A percentile compares a stretch with the other conserved stretches of the same genome.
Evolutionary conservation across 1,139 yeast genomes (phyloP).

Genomic region (Yamadazyma atlantica): DNA sequence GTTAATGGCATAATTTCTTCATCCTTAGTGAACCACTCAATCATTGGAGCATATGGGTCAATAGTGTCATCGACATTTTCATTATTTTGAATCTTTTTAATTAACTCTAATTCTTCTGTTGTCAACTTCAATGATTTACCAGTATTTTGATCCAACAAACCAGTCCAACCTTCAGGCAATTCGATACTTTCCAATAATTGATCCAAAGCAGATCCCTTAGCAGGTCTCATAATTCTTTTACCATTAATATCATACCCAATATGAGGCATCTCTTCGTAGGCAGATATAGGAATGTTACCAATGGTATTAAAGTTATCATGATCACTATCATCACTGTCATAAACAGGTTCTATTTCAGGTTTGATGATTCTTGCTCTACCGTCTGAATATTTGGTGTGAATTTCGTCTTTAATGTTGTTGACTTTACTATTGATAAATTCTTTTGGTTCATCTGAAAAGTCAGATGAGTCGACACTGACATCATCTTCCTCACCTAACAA

Average conservation of each 20-base stretch:
- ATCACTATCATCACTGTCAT: conserved; percentile 93
- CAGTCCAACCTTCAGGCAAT: conserved; percentile 98
- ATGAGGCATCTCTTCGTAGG: conserved; percentile 97
- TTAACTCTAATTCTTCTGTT: conserved; percentile 87
- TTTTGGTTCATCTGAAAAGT: conserved; percentile 48
- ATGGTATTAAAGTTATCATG: conserved; percentile 82
- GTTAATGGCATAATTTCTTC: conserved; percentile 89
- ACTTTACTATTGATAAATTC: conserved; percentile 49
- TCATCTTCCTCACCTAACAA: conserved; percentile 55
- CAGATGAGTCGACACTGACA: conserved; percentile 33
- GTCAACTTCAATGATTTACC: conserved; percentile 85
- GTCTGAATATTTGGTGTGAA: conserved; percentile 66
- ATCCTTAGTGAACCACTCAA: conserved; percentile 92
- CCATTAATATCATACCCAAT: conserved; percentile 97
- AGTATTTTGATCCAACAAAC: conserved; percentile 84
- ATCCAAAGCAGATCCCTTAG: conserved; percentile 92
- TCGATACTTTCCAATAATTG: conserved; percentile 86
- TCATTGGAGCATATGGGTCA: conserved; percentile 89
- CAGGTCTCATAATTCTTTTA: conserved; percentile 97
- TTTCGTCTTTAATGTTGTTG: conserved; percentile 34
- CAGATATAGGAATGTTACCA: conserved; percentile 89
- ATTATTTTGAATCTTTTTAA: conserved; percentile 80
- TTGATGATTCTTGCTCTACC: conserved; percentile 73
- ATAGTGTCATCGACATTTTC: conserved; percentile 78
- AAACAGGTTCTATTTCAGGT: conserved; percentile 90